These are phyloP conservation scores for Stramenopiles sp. DNA, from an alignment of 352 stramenopile genomes.

Conservation along the genomic window DNA sequence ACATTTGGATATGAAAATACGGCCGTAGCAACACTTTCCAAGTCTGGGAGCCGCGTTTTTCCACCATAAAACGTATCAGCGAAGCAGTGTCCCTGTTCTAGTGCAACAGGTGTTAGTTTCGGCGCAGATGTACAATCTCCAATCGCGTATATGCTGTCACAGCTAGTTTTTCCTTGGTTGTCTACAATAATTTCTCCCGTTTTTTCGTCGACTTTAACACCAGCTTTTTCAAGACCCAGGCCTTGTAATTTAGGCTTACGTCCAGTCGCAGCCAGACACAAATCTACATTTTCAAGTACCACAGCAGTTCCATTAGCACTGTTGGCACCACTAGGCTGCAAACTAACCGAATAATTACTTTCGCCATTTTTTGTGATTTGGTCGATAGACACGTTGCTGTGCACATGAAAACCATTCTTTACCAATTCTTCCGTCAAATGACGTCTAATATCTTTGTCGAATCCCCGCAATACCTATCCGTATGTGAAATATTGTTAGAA, in stretches of 20 bases:
- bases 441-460: no score
- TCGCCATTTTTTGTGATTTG: constrained; percentile 59
- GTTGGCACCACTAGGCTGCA: constrained; percentile 18
- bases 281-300: constrained; percentile 34
- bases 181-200: constrained; percentile 63
- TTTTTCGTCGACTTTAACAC: constrained; percentile 44
- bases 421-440: constrained; percentile 39
- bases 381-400: constrained; percentile 35
- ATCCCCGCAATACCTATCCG: no score
- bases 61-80: no score
- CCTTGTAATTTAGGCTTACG: constrained; percentile 55
- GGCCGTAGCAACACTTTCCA: constrained; percentile 82
- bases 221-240: constrained; percentile 50
- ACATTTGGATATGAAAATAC: constrained; percentile 90
- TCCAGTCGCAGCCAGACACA: constrained; percentile 49
- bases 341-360: constrained; percentile 40
- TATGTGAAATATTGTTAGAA: no score
- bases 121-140: constrained; percentile 62
- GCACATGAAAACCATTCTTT: constrained; percentile 33
- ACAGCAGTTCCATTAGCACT: constrained; percentile 33
- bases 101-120: constrained; percentile 27
- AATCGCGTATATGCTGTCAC: constrained; percentile 61
- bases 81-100: no score
- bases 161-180: constrained; percentile 65
- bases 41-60: constrained; percentile 44